Evolutionary conservation across 139 green algal genomes (phyloP), one percentile per base, ranked within the genome.

Genomic region (Volvox africanus): DNA sequence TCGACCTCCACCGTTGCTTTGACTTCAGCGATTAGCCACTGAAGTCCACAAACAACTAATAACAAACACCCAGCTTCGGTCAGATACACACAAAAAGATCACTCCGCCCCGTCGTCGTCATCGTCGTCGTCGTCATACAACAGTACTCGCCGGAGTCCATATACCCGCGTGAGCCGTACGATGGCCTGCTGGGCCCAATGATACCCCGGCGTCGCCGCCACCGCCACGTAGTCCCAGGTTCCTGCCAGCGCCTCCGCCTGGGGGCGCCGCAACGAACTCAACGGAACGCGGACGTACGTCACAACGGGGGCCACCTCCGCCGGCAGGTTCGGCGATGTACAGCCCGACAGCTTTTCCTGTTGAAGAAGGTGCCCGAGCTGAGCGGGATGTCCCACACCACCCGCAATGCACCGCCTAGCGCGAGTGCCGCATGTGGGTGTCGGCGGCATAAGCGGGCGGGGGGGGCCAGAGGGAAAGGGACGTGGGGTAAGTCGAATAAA

Each of bases 351-450:
- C 2, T 12, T 11, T 6, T 12, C 9, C n/a, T 17, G 67, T 80
- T 65, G 14, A 32, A 67, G 67, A 80, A 80, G 82, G 83, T 35
- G 33, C 83, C 67, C 28, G 33, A 65, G 67, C 83, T 61, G 83
- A 89, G 85, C 37, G 69, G 85, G 16, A 89, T 82, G 67, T 89
- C 69, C 85, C 85, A 89, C 85, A 82, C 85, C 18, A 30, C 85
- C 16, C 69, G 37, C 37, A 73, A 28, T 14, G 69, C 69, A 28
- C 85, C 12, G n/a, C 69, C 85, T 89, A 68, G 80, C n/a, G n/a
- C n/a, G n/a, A n/a, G n/a, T n/a, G n/a, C n/a, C n/a, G n/a, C n/a
- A n/a, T n/a, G n/a, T n/a, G n/a, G n/a, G n/a, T n/a, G n/a, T n/a
- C n/a, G n/a, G n/a, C n/a, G n/a, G n/a, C n/a, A n/a, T n/a, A n/a